Evolutionary conservation across 305 asterid species (phyloP), one percentile per base, ranked within the genome.

Genomic region (Stenogyne calaminthoides): DNA sequence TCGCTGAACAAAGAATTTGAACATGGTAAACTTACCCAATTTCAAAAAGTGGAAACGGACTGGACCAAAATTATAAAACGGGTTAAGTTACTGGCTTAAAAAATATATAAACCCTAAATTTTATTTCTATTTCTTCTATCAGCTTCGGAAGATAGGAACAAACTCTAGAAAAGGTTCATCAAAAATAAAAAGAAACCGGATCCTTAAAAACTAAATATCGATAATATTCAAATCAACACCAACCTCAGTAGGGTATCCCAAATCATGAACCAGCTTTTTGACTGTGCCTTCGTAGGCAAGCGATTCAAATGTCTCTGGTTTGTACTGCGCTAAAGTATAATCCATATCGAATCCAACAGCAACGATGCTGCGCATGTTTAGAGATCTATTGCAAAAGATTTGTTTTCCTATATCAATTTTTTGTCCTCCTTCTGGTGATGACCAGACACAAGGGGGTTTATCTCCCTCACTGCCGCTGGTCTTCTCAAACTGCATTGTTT

Each of bases 301-400:
- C 5, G 92, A 79, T 63, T 94, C 99, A 73, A 94, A 94, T 9
- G 99, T 92, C 82, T 94, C 96, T 22, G 98, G 84, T 66, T 83
- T 94, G 83, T 94, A 94, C 59, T 94, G 98, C 3, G 97, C 99
- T 84, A 94, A 78, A 3, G 99, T 94, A 71, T 94, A 94, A 75
- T 95, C 98, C 98, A 92, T 95, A 65, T 95, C 99, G 49, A 95
- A 95, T 72, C 99, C 99, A 58, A 95, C 97, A 73, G 97, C 92
- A 73, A 92, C 93, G 60, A 95, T 90, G 65, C 59, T 95, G 77
- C 77, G 89, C 96, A 92, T 92, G 88, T 95, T 95, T 64, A 95
- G 77, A 60, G 99, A 88, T 80, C 99, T 85, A 75, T 95, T 95
- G 87, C 98, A 92, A 83, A 92, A 94, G 66, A 94, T 92, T 65